These are phyloP conservation scores for Tricholoma bakamatsutake DNA, from an alignment of 768 basidiomycete species.

Conservation along the genomic window DNA sequence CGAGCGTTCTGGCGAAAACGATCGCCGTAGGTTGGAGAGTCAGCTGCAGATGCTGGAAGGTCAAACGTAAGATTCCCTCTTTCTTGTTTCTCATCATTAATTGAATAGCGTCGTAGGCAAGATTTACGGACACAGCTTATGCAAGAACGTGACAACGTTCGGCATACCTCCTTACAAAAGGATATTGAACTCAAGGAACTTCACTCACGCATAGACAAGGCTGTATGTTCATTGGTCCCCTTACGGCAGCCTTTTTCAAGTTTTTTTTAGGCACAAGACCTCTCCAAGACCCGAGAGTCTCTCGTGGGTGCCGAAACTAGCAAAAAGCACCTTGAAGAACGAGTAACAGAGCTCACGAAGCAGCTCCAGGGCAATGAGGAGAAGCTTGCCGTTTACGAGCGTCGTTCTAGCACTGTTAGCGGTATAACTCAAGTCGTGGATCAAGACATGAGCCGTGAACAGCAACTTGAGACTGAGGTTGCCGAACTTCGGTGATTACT, in stretches of 20 bases:
- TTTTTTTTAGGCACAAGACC: constrained; percentile 48
- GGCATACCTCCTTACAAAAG: constrained; percentile 73
- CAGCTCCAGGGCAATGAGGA: constrained; percentile 75
- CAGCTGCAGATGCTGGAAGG: constrained; percentile 73
- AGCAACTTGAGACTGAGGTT: constrained; percentile 78
- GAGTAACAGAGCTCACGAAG: constrained; percentile 51
- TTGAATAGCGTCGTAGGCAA: constrained; percentile 40
- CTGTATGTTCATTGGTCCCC: constrained; percentile 35
- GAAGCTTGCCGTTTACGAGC: constrained; percentile 84
- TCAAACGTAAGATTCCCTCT: constrained; percentile 54
- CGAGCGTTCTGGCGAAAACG: constrained; percentile 78
- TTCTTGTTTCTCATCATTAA: background rate
- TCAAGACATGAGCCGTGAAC: constrained; percentile 56
- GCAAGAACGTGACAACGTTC: constrained; percentile 68
- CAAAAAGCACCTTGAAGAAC: constrained; percentile 73
- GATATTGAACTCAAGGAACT: constrained; percentile 77
- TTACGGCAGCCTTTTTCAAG: constrained; percentile 10
- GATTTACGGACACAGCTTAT: constrained; percentile 64
- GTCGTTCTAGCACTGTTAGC: constrained; percentile 38
- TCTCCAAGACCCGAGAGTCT: constrained; percentile 62
- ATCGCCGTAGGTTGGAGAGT: constrained; percentile 73
- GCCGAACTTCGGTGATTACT: constrained; percentile 70
- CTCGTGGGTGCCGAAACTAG: constrained; percentile 71
- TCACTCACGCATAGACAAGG: constrained; percentile 65
- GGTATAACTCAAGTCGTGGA: constrained; percentile 30